Conservation (phyloP, 2,329 filamentous ascomycete species). For the Aplosporella prunicola region DNA sequence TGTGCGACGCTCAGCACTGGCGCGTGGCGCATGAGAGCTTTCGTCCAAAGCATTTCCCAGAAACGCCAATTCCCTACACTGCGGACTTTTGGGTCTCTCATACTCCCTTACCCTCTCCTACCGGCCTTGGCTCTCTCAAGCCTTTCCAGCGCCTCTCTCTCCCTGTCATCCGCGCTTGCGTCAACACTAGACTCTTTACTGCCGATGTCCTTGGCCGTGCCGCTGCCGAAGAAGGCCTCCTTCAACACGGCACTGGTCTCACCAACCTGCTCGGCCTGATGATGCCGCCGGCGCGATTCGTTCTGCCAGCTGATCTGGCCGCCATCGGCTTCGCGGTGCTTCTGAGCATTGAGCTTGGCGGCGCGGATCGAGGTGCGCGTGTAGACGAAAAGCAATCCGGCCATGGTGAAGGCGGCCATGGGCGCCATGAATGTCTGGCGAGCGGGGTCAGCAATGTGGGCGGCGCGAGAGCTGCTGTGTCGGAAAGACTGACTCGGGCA, state of each 20-base stretch:
- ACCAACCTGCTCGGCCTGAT: slow-evolving; percentile 16
- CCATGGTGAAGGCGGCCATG: slow-evolving; percentile 55
- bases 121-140: too few species aligned
- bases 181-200: too few species aligned
- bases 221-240: slow-evolving; percentile 7
- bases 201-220: not conserved
- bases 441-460: not conserved
- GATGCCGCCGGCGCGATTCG: slow-evolving; percentile 46
- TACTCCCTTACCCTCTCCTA: too few species aligned
- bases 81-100: too few species aligned
- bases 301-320: slow-evolving; percentile 47
- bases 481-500: slow-evolving; percentile 4
- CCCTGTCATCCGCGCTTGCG: too few species aligned
- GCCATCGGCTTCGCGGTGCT: slow-evolving; percentile 48
- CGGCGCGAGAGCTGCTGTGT: too few species aligned
- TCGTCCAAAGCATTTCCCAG: too few species aligned
- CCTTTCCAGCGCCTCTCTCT: too few species aligned
- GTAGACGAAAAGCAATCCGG: slow-evolving; percentile 51
- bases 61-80: too few species aligned
- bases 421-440: slow-evolving; percentile 47
- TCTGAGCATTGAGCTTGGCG: slow-evolving; percentile 55
- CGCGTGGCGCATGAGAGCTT: too few species aligned
- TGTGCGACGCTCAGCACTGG: too few species aligned
- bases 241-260: slow-evolving; percentile 1
- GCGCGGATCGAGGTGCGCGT: slow-evolving; percentile 55